These are phyloP conservation scores for Teratosphaeriaceae sp. DNA, from an alignment of 2,329 filamentous ascomycete species.

Conservation along the genomic window DNA sequence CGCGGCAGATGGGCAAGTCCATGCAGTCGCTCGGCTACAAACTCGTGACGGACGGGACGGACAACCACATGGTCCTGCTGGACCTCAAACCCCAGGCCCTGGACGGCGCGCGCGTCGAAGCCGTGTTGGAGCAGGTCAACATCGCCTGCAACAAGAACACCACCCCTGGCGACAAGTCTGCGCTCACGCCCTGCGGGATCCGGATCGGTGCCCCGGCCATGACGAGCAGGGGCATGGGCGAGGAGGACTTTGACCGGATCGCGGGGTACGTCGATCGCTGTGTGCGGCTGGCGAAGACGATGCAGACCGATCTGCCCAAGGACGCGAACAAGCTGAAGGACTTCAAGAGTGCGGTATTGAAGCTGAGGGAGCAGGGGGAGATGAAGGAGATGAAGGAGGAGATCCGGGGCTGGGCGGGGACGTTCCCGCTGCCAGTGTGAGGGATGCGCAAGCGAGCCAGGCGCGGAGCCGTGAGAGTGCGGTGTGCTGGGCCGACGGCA, in stretches of 20 bases:
- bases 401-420: slow-evolving; percentile 77
- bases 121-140: slow-evolving; percentile 94
- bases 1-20: slow-evolving; percentile 75
- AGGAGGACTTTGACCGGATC: slow-evolving; percentile 86
- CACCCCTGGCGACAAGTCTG: slow-evolving; percentile 94
- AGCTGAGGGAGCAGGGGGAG: slow-evolving; percentile 63
- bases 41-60: slow-evolving; percentile 90
- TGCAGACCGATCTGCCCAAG: slow-evolving; percentile 82
- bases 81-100: slow-evolving; percentile 76
- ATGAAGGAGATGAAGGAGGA: slow-evolving; percentile 74
- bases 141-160: slow-evolving; percentile 99
- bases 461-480: not conserved
- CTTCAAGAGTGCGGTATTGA: slow-evolving; percentile 97
- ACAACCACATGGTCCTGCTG: slow-evolving; percentile 94
- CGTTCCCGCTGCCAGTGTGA: slow-evolving; percentile 84
- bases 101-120: slow-evolving; percentile 92
- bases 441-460: not conserved
- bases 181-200: slow-evolving; percentile 87
- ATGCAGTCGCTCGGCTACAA: slow-evolving; percentile 84
- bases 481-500: not conserved
- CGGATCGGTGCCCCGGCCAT: slow-evolving; percentile 96
- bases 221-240: slow-evolving; percentile 90
- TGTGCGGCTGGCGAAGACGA: slow-evolving; percentile 84
- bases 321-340: slow-evolving; percentile 99
- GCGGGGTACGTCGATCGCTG: slow-evolving; percentile 80